phyloP scores from a whole-genome alignment of 805 yeast species.

The Candida qinlingensis region DNA sequence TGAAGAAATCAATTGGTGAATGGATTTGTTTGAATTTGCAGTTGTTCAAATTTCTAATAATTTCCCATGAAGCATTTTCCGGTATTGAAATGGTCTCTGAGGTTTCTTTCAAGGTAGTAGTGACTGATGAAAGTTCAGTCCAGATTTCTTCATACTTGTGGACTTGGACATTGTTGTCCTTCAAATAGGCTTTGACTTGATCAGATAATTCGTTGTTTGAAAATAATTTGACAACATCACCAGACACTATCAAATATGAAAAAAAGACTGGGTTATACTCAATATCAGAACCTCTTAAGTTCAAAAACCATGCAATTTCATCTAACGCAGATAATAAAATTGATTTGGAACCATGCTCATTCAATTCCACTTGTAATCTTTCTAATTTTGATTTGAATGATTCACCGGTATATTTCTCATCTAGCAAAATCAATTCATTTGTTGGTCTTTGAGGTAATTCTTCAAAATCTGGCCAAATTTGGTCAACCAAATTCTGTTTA shows the following conservation, averaged over 20 bases:
- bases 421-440: constrained; percentile 46
- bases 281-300: constrained; percentile 79
- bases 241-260: constrained; percentile 48
- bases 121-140: constrained; percentile 38
- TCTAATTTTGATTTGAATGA: constrained; percentile 50
- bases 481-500: constrained; percentile 64
- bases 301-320: constrained; percentile 88
- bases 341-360: constrained; percentile 31
- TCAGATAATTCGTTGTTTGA: constrained; percentile 40
- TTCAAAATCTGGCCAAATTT: constrained; percentile 68
- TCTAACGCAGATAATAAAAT: constrained; percentile 71
- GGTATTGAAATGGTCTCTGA: constrained; percentile 43
- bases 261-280: constrained; percentile 85
- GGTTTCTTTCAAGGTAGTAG: constrained; percentile 18
- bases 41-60: constrained; percentile 45
- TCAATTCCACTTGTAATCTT: constrained; percentile 36
- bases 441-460: constrained; percentile 52
- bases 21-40: constrained; percentile 35
- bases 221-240: constrained; percentile 43
- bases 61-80: constrained; percentile 61
- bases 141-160: constrained; percentile 56
- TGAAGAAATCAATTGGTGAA: constrained; percentile 62
- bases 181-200: constrained; percentile 35
- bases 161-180: constrained; percentile 40
- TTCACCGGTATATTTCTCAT: constrained; percentile 59